These are phyloP conservation scores for Colletotrichum viniferum DNA, from an alignment of 2,329 filamentous ascomycete genomes.

Conservation along the genomic window DNA sequence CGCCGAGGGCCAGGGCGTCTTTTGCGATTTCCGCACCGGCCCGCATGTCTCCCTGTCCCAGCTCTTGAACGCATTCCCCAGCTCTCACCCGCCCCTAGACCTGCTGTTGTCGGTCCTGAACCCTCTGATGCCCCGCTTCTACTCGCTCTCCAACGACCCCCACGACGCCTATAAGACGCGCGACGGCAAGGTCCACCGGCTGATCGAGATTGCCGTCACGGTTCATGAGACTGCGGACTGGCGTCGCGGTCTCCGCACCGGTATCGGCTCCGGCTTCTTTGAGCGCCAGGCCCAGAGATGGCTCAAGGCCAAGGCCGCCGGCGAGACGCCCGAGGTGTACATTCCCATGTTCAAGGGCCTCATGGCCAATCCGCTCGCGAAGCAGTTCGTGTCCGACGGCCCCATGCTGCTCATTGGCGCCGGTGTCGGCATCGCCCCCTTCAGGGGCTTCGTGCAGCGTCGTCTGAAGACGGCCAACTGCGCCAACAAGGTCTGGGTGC, in stretches of 20 bases:
- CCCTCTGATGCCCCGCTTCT: slow-evolving; percentile 96
- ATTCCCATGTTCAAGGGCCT: slow-evolving; percentile 98
- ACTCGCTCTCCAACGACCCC: slow-evolving; percentile 96
- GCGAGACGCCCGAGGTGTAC: slow-evolving; percentile 67
- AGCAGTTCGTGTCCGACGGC: slow-evolving; percentile 89
- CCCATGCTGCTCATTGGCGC: slow-evolving; percentile 98
- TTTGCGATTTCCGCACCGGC: slow-evolving; percentile 92
- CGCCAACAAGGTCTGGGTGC: slow-evolving; percentile 96
- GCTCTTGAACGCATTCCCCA: slow-evolving; percentile 90
- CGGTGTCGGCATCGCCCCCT: slow-evolving; percentile 94
- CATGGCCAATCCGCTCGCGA: slow-evolving; percentile 95
- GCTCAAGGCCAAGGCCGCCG: slow-evolving; percentile 68
- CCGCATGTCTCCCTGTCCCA: slow-evolving; percentile 86
- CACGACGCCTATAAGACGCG: slow-evolving; percentile 74
- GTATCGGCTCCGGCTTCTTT: slow-evolving; percentile 91
- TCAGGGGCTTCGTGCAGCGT: slow-evolving; percentile 96
- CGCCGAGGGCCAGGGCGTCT: slow-evolving; percentile 86
- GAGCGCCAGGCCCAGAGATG: slow-evolving; percentile 81
- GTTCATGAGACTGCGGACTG: slow-evolving; percentile 88
- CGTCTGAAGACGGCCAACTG: slow-evolving; percentile 93
- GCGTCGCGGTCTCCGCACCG: slow-evolving; percentile 73
- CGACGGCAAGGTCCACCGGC: slow-evolving; percentile 73
- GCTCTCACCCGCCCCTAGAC: slow-evolving; percentile 85
- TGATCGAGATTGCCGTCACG: slow-evolving; percentile 96
- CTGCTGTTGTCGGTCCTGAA: slow-evolving; percentile 79